A percentile compares a stretch with the other conserved stretches of the same genome.
Evolutionary conservation across 768 basidiomycete genomes (phyloP).

Genomic region (Postia placenta): DNA sequence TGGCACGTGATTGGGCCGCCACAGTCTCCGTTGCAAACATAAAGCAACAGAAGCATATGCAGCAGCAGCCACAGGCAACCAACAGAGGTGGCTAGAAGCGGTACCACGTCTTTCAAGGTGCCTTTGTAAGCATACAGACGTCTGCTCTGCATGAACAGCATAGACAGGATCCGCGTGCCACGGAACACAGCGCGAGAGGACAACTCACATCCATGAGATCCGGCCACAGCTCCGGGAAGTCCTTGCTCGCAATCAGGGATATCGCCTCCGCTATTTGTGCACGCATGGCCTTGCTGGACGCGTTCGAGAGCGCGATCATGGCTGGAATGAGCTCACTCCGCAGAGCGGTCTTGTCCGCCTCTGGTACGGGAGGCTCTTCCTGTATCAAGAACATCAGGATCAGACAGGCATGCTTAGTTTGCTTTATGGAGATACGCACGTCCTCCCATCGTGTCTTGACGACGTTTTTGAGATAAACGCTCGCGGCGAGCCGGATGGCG

Average conservation of each 20-base stretch:
- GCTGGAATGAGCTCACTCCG: conserved; percentile 79
- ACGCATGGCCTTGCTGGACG: conserved; percentile 65
- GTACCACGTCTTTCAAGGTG: too few relatives aligned
- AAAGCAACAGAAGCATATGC: too few relatives aligned
- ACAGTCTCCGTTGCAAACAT: too few relatives aligned
- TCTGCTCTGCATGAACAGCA: too few relatives aligned
- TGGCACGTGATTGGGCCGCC: too few relatives aligned
- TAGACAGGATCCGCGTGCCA: too few relatives aligned
- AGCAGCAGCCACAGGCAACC: too few relatives aligned
- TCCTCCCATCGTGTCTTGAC: conserved; percentile 87
- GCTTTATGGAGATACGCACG: conserved; percentile 32
- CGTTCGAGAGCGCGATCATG: conserved; percentile 80
- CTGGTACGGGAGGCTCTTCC: conserved; percentile 68
- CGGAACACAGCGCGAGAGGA: not conserved
- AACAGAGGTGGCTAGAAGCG: too few relatives aligned
- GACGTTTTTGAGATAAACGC: conserved; percentile 90
- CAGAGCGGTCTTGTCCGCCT: conserved; percentile 66
- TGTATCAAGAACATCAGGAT: conserved; percentile 21
- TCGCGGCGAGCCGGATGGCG: conserved; percentile 73
- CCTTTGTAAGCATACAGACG: too few relatives aligned
- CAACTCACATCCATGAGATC: conserved; percentile 82
- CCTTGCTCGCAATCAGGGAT: conserved; percentile 82
- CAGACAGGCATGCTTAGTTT: not conserved
- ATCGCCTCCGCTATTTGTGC: conserved; percentile 92
- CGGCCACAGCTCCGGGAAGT: conserved; percentile 88